These are phyloP conservation scores for Malassezia restricta DNA, from an alignment of 1,284 basidiomycete species.

Conservation along the genomic window DNA sequence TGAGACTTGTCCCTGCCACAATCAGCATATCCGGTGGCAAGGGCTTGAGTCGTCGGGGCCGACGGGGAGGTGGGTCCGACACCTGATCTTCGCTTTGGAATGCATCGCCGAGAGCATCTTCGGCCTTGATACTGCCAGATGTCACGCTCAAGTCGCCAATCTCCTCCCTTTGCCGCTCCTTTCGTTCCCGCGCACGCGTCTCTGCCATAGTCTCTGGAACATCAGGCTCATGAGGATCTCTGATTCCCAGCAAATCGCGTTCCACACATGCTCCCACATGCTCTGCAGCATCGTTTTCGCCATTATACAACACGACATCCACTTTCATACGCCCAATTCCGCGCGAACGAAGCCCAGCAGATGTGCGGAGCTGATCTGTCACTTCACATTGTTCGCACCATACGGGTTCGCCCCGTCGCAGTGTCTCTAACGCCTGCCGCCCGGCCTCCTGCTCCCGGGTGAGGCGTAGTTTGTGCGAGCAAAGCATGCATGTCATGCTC, in stretches of 20 bases:
- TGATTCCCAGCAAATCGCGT: constrained; percentile 38
- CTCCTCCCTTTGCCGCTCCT: constrained; percentile 1
- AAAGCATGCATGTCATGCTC: constrained; percentile 66
- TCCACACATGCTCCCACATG: constrained; percentile 53
- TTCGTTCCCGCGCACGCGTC: constrained; percentile 25
- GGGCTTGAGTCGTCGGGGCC: constrained; percentile 34
- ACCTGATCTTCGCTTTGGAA: constrained; percentile 19
- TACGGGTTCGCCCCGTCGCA: constrained; percentile 55
- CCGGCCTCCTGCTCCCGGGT: constrained; percentile 20
- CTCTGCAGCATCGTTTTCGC: constrained; percentile 71
- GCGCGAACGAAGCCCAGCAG: constrained; percentile 66
- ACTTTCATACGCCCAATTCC: constrained; percentile 70
- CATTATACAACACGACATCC: constrained; percentile 81
- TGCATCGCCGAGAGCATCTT: constrained; percentile 22
- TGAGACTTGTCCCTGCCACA: constrained; percentile 89
- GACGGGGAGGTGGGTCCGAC: constrained; percentile 1
- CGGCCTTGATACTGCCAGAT: constrained; percentile 11
- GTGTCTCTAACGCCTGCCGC: constrained; percentile 23
- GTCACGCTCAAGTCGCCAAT: background rate
- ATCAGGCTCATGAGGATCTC: constrained; percentile 36
- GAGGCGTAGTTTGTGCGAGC: constrained; percentile 52
- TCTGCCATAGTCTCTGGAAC: constrained; percentile 37
- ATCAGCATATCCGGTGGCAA: constrained; percentile 71
- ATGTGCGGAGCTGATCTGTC: constrained; percentile 58
- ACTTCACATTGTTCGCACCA: constrained; percentile 67